phyloP scores from a whole-genome alignment of 1,284 basidiomycete species.

The Anthracocystis setariae region DNA sequence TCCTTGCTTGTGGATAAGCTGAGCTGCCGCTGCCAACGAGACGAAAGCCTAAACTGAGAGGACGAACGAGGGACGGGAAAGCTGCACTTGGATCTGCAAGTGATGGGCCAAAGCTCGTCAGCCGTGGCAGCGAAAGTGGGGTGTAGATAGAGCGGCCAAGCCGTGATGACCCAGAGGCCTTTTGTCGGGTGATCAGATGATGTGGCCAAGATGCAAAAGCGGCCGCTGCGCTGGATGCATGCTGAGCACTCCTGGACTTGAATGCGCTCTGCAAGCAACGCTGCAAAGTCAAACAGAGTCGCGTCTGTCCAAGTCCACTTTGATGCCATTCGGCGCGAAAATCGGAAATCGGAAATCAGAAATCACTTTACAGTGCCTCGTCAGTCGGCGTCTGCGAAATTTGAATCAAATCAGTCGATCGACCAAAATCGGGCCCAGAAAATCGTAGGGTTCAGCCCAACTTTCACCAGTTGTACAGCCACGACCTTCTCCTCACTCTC shows the following conservation, averaged over 20 bases:
- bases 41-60: background rate
- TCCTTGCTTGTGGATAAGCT: background rate
- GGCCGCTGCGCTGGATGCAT: constrained; percentile 3
- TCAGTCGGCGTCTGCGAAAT: background rate
- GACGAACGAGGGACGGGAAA: constrained; percentile 9
- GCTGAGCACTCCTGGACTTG: background rate
- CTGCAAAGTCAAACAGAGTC: constrained; percentile 11
- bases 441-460: background rate
- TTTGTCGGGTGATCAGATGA: background rate
- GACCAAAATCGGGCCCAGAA: background rate
- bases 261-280: background rate
- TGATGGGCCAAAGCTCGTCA: no score
- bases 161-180: constrained; percentile 2
- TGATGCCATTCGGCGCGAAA: background rate
- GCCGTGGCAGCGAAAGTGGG: background rate
- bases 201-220: background rate
- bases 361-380: background rate
- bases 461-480: background rate
- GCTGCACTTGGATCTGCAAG: constrained; percentile 1
- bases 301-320: constrained; percentile 2
- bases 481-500: background rate
- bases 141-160: background rate
- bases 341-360: constrained; percentile 14
- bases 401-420: background rate
- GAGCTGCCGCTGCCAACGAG: constrained; percentile 1